Base-by-base conservation (phyloP, 1,284 basidiomycete species). In the Ceratobasidium sp. region DNA sequence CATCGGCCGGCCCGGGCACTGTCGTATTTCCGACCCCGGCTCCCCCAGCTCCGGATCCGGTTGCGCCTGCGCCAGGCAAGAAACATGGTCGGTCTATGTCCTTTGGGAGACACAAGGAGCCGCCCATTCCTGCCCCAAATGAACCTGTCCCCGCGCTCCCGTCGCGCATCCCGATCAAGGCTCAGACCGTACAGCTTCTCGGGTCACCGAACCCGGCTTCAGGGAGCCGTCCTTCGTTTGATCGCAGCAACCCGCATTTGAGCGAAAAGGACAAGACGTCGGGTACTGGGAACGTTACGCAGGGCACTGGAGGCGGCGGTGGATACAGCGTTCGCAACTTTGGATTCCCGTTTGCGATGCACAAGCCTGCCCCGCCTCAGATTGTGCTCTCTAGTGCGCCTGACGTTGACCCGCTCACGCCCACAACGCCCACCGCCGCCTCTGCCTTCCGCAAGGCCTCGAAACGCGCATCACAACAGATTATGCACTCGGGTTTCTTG, bases 401-500 rank as follows among this genome's bases (percentile, higher is more conserved):
- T 7, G 59, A 76, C 34, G n/a, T 76, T 61, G 62, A 68, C 46
- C 69, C 56, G 54, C 54, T 34, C 31, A 43, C 48, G 54, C 78
- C 56, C 78, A 79, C 8, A 76, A 79, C 1, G 72, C 79, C 1
- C 76, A 77, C 1, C 79, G 83, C 5, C 2, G 78, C 79, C 0
- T 58, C 27, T 39, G 9, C n/a, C 19, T 58, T 14, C 2, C 54
- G 64, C 49, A 66, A 66, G 49, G 34, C 59, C 11, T 11, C 68
- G 1, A 89, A 86, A 77, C 87, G 92, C 22, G 84, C 88, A 0
- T 94, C 93, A 2, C 92, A 94, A 81, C 89, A 94, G 75, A 84
- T 93, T 11, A 89, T 90, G 77, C 86, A 89, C 76, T 84, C 87
- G 34, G 90, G 91, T 0, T 92, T 94, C 79, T 83, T 94, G 79